Evolutionary conservation across 2,329 filamentous ascomycete genomes (phyloP), one percentile per base, ranked within the genome.

Genomic region (Aureobasidium leucospermi): DNA sequence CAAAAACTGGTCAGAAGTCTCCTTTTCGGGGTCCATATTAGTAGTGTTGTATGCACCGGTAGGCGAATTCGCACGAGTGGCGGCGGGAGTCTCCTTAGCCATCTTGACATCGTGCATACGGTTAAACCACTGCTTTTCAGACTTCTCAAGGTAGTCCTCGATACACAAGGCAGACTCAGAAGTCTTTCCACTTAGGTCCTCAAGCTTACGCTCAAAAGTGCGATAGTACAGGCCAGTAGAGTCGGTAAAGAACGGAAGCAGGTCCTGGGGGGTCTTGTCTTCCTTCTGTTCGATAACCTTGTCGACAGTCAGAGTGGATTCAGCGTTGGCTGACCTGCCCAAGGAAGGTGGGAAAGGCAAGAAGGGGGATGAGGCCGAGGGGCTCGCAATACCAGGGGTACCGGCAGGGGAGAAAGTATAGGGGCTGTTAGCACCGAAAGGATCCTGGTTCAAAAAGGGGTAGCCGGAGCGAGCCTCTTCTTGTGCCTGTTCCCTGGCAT

Each of bases 191-290:
- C 74, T 80, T 15, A 87, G 73, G 2, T 71, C 69, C 34, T 82
- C 78, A 1, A 87, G 76, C 66, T 77, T 81, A 68, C 79, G 77
- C 60, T 82, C 80, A 63, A 86, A 87, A 1, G 74, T 76, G 61
- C 76, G 76, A 63, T 81, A 84, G 68, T 84, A 87, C 62, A 84
- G 77, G 34, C 83, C 84, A 36, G 78, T 83, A 48, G 80, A 79
- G 67, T 87, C 85, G 6, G 81, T 86, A 72, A 88, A 88, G 73
- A 83, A 85, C 2, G 84, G 85, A 64, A 85, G 83, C 0, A 87
- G 82, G 59, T 86, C 84, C 67, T 87, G 85, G 15, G 86, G 77
- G 62, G 82, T 80, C 67, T 81, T 84, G 65, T 85, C 79, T 57
- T 80, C 81, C 67, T 84, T 84, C 60, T 82, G 82, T 16, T 83